phyloP scores from a whole-genome alignment of 2,329 filamentous ascomycete genomes.

The Pseudogymnoascus sp. region DNA sequence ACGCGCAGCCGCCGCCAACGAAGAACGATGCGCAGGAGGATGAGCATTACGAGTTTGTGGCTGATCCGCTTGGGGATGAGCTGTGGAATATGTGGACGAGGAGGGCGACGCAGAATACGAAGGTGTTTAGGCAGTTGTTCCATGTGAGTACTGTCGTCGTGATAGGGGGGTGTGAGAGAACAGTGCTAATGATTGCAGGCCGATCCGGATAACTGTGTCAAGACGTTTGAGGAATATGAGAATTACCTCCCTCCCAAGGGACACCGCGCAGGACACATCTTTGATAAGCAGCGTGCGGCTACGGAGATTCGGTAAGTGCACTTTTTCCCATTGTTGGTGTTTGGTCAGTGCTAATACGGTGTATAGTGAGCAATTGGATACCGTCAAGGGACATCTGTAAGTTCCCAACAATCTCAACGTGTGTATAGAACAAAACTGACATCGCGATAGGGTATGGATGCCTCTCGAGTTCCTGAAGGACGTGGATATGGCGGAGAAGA shows the following conservation, averaged over 20 bases:
- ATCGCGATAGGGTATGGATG: constrained; percentile 62
- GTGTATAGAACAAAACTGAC: background rate
- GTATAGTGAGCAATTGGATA: constrained; percentile 54
- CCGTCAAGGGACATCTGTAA: constrained; percentile 70
- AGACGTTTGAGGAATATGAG: constrained; percentile 85
- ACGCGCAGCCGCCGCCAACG: constrained; percentile 64
- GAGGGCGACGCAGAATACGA: constrained; percentile 62
- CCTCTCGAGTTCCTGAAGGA: constrained; percentile 80
- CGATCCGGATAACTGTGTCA: constrained; percentile 42
- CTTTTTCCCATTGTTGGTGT: too few species aligned
- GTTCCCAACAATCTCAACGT: background rate
- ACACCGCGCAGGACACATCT: constrained; percentile 78
- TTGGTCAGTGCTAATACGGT: too few species aligned
- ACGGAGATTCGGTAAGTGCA: constrained; percentile 51
- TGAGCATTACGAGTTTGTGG: constrained; percentile 55
- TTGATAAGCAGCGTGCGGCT: constrained; percentile 66
- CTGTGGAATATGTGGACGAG: constrained; percentile 62
- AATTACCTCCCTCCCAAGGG: constrained; percentile 62
- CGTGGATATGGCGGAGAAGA: constrained; percentile 77
- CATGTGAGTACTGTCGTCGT: constrained; percentile 61
- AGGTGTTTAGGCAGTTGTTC: constrained; percentile 70
- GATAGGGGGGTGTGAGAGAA: background rate
- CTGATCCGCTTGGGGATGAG: constrained; percentile 60
- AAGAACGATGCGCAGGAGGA: constrained; percentile 59
- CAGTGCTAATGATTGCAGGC: background rate